A percentile compares a stretch with the other conserved stretches of the same genome.
phyloP scores from a whole-genome alignment of 176 grass and related monocot genomes.

The Oryza glumipatula region DNA sequence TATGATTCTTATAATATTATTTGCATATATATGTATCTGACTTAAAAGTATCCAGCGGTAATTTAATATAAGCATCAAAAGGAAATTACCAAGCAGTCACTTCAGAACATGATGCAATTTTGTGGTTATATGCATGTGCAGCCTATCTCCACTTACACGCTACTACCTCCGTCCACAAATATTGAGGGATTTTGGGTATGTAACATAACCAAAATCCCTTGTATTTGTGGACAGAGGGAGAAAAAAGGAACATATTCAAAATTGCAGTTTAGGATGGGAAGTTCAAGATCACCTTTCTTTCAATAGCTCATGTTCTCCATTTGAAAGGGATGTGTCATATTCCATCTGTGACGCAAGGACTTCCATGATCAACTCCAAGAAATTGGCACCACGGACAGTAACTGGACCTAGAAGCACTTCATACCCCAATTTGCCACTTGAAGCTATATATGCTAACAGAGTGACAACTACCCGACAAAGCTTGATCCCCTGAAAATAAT shows the following conservation, averaged over 20 bases:
- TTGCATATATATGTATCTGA: neutral
- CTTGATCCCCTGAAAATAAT: constrained; percentile 77
- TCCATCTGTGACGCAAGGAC: constrained; percentile 77
- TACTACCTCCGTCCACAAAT: neutral
- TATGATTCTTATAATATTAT: neutral
- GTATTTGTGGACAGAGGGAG: too few species aligned
- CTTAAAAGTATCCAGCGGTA: neutral
- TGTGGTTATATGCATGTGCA: neutral
- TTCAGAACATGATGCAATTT: neutral
- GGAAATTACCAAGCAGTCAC: neutral
- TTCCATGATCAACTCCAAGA: constrained; percentile 74
- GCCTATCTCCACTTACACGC: neutral
- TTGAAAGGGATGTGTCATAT: constrained; percentile 33
- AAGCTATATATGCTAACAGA: constrained; percentile 88
- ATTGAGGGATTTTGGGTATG: too few species aligned
- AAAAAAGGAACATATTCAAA: neutral
- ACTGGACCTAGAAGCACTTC: constrained; percentile 70
- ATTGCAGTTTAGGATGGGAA: neutral
- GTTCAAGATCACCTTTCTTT: constrained; percentile 71
- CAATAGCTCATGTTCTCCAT: constrained; percentile 31
- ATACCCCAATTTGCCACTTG: constrained; percentile 69
- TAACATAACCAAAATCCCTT: too few species aligned
- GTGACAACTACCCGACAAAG: constrained; percentile 72
- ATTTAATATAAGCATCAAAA: neutral
- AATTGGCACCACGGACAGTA: constrained; percentile 49